Evolutionary conservation across 2,329 filamentous ascomycete species (phyloP).

Genomic region (Penicillium sp.): DNA sequence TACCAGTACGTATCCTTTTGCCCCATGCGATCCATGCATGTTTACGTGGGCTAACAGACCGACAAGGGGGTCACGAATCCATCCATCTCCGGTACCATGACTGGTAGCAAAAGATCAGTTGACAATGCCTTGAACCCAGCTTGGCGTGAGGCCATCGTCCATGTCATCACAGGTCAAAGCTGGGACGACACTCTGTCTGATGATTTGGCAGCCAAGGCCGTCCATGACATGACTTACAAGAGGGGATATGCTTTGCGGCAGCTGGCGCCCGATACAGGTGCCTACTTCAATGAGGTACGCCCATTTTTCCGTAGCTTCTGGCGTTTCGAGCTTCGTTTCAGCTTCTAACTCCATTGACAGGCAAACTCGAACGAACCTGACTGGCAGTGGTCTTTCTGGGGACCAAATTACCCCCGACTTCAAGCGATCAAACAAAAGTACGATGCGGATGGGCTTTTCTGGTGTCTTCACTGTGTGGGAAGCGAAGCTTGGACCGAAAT

Average conservation of each 20-base stretch:
- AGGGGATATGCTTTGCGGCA: slow-evolving; percentile 15
- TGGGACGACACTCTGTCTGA: slow-evolving; percentile 10
- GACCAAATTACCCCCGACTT: not conserved
- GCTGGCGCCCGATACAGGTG: slow-evolving; percentile 21
- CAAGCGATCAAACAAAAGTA: slow-evolving; percentile 1
- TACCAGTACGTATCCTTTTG: not conserved
- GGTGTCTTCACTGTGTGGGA: slow-evolving; percentile 6
- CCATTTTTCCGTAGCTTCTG: not conserved
- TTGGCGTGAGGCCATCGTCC: slow-evolving; percentile 13
- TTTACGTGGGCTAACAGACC: not conserved
- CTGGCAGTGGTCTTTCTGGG: slow-evolving; percentile 15
- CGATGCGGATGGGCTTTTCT: slow-evolving; percentile 1
- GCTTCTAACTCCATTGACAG: not conserved
- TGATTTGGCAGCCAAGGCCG: not conserved
- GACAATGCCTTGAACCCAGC: slow-evolving; percentile 15
- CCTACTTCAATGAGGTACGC: slow-evolving; percentile 27
- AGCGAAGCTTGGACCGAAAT: not conserved
- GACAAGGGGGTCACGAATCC: slow-evolving; percentile 9
- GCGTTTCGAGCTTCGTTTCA: not conserved
- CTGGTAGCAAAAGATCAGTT: slow-evolving; percentile 6
- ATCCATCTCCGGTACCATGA: slow-evolving; percentile 14
- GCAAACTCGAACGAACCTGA: slow-evolving; percentile 10
- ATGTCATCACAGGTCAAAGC: slow-evolving; percentile 8
- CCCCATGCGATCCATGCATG: not conserved
- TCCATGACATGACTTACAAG: slow-evolving; percentile 11